Base-by-base conservation (phyloP, 1,139 yeast genomes). In the Saccharomycopsis phalli region DNA sequence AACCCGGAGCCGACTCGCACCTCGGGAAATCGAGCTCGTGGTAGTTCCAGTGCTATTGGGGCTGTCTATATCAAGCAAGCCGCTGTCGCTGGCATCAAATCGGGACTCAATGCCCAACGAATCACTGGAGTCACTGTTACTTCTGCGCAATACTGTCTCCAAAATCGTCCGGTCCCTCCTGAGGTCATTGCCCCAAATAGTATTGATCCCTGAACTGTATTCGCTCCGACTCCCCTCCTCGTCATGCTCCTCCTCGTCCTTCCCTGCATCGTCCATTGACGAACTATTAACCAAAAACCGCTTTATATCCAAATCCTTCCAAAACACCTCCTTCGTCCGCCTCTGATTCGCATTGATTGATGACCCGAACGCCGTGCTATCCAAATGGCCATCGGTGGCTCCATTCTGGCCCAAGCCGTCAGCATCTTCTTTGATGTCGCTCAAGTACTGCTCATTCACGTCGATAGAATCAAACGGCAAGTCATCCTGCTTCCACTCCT, bases 381-480 rank as follows among this genome's bases (percentile, higher is more conserved):
- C 49, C 5, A 48, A 25, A 2, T 49, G 52, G 26, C 40, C 49
- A 2, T 50, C 53, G 29, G 49, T 48, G 10, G 47, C 46, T 2
- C 50, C 40, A 16, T 44, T 46, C 4, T 50, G 36, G 31, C 53
- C 57, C 29, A 44, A 48, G 2, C 54, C 58, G n/a, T 45, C 37
- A 3, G 53, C 58, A n/a, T 53, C 58, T 11, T 28, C 34, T 10
- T 28, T 28, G 28, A 16, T 23, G 33, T 30, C 25, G 31, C 37
- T n/a, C 18, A 43, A 26, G 25, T 33, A 37, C 20, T 37, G 35
- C 10, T 48, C 48, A 2, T 49, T 47, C 8, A 58, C 49, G 14
- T 63, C 68, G 2, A 65, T 53, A 22, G 60, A 63, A 37, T 64
- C 69, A 45, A 51, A 59, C 1, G 62, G 62, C 4, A 64, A 49